Base-by-base conservation (phyloP, 2,329 filamentous ascomycete species). In the Septoria linicola region DNA sequence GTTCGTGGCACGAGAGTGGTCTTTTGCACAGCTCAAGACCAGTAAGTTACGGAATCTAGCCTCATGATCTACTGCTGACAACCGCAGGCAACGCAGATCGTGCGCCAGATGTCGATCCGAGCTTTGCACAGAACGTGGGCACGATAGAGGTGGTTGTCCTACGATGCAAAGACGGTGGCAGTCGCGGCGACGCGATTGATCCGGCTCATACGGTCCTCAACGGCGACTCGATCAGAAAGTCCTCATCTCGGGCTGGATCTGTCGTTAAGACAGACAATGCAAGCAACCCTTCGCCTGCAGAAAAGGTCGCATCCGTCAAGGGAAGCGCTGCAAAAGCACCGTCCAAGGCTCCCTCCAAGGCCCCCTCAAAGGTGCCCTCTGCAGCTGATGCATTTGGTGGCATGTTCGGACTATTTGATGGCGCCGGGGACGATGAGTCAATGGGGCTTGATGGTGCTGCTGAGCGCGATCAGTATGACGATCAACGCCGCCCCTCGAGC, bases 1-100 rank as follows among this genome's bases (percentile, higher is more conserved):
- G 4, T 79, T 78, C 63, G 66, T 79, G 50, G 77, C 74, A 0
- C 71, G 75, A 8, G 73, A 76, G 32, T 81, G 79, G 79, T 71
- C 70, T 3, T 82, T 81, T 57, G 72, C 75, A 36, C 70, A 72
- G 35, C 67, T 79, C 19, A 72, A 76, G 39, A 71, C 72, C 50
- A 70, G 77, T 80, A 61, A 57, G 68, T 59, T 14, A 30, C 37
- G 2, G 8, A 34, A 17, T 10, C 8, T 1, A 21, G 20, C 4
- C 7, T 31, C 10, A 16, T 19, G 21, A 17, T 27, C 32, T 10
- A 11, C 23, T 11, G 43, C 41, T 62, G 20, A 70, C 50, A 17
- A 20, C 11, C n/a, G 8, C 32, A 75, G 73, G 57, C 3, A 62
- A 64, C 44, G 70, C 71, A 11, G 68, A 75, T 49, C 63, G 63